Conservation (phyloP, 305 asterid genomes). For the Fraxinus dipetala region DNA sequence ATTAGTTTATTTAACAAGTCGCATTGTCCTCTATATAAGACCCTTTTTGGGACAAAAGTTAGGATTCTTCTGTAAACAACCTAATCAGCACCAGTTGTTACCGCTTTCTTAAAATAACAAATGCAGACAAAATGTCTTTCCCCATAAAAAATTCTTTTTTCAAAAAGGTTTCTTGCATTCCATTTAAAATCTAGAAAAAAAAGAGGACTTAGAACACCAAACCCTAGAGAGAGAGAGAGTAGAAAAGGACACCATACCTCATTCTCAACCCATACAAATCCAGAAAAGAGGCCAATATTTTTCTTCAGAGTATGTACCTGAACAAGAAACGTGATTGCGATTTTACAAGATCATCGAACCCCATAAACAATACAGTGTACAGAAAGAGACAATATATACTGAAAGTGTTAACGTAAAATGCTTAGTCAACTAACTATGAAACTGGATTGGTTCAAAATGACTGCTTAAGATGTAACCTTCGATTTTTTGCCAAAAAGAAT, state of each 20-base stretch:
- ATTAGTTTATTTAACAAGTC: not conserved
- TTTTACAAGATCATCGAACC: not conserved
- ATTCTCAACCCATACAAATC: slow-evolving; percentile 80
- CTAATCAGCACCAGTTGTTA: not conserved
- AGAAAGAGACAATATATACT: not conserved
- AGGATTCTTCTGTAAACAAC: not conserved
- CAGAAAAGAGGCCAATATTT: slow-evolving; percentile 90
- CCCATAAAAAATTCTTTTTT: not conserved
- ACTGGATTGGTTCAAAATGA: not conserved
- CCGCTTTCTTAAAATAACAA: not conserved
- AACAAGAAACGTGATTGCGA: slow-evolving; percentile 12
- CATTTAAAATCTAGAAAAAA: not conserved
- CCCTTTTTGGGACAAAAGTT: not conserved
- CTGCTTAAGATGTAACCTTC: slow-evolving; percentile 44
- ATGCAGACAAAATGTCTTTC: not conserved
- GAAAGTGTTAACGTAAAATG: not conserved
- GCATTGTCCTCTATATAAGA: not conserved
- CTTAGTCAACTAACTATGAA: not conserved
- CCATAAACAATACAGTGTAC: not conserved
- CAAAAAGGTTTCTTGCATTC: not conserved
- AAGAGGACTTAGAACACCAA: not conserved
- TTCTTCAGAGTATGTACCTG: slow-evolving; percentile 75
- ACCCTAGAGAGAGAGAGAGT: not conserved
- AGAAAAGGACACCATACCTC: slow-evolving; percentile 48
- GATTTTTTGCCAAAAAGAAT: slow-evolving; percentile 83